Evolutionary conservation across 176 grass and related monocot species (phyloP), one percentile per base, ranked within the genome.

Genomic region (Ensete ventricosum): DNA sequence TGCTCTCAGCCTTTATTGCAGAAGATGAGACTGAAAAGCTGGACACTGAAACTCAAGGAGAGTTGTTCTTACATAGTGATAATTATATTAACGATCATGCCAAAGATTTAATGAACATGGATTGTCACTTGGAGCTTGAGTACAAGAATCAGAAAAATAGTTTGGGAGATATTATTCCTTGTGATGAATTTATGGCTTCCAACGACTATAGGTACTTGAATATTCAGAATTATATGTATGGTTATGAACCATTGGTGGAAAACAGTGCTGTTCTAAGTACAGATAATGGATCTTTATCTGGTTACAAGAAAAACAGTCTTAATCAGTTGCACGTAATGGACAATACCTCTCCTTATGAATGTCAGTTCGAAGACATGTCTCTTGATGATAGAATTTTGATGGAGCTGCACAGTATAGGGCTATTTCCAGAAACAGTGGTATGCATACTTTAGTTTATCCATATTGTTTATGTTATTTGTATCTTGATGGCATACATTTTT

Each of bases 401-500:
- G 72, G 92, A 96, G 74, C 80, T 96, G 52, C 84, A 92, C 73
- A 96, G 89, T 81, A 89, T 96, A 65, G 92, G 84, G 55, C 82
- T 96, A 78, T 87, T 52, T 71, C 80, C 75, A 8, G 92, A 96
- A 76, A 62, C 50, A 79, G 77, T 80, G 87, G 89, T 92, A 92
- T 75, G 82, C 14, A 77, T 14, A 9, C 25, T 58, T 50, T 53
- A 72, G 64, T n/a, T 62, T 26, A 24, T 50, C 52, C 71, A 20
- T 62, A 72, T 50, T 50, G 29, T 29, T 70, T 65, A 3, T 11
- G 17, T 4, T 14, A 13, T 26, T 29, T 26, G 11, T 65, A 26
- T 27, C 21, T 65, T 11, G 23, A 65, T 65, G 10, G 14, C 10
- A 25, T 25, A 65, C 22, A 26, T 26, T 27, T 25, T 24, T 11